phyloP scores from a whole-genome alignment of 148 eudicot genomes.

The Cornus controversa region DNA sequence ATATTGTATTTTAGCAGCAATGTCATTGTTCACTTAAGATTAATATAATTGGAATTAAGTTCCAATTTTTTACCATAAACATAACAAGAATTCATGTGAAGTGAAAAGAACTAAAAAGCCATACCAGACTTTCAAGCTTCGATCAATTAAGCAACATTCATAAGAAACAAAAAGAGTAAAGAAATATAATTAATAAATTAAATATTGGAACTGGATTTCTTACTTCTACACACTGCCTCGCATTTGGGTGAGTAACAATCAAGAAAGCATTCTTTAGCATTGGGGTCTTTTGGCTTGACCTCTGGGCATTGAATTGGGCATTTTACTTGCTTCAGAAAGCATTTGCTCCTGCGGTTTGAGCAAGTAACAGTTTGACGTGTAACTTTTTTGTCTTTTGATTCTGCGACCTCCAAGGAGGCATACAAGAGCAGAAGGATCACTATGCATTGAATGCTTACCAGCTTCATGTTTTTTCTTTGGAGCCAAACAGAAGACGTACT shows the following conservation, averaged over 20 bases:
- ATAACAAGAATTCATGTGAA: background rate
- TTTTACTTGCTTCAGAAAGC: conserved; percentile 20
- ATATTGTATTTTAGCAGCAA: too few species aligned
- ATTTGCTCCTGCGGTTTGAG: conserved; percentile 25
- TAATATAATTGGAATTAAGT: background rate
- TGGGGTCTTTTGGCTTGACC: conserved; percentile 17
- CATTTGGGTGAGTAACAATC: conserved; percentile 37
- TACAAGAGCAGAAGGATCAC: background rate
- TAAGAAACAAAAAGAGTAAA: too few species aligned
- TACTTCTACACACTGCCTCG: conserved; percentile 31
- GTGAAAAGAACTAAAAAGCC: background rate
- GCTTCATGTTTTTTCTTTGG: background rate
- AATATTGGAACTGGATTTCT: background rate
- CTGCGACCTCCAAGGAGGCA: conserved; percentile 3
- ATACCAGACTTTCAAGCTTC: too few species aligned
- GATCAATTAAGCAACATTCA: background rate
- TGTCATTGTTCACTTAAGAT: too few species aligned
- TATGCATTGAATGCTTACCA: conserved; percentile 6
- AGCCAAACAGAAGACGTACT: background rate
- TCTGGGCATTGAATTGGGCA: conserved; percentile 28
- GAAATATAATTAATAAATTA: too few species aligned
- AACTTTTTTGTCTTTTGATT: conserved; percentile 9
- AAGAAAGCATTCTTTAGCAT: conserved; percentile 27
- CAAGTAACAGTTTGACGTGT: conserved; percentile 19
- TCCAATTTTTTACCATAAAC: too few species aligned